Evolutionary conservation across 495 filamentous ascomycete species (phyloP).

Genomic region (Hypoxylon fuscum): DNA sequence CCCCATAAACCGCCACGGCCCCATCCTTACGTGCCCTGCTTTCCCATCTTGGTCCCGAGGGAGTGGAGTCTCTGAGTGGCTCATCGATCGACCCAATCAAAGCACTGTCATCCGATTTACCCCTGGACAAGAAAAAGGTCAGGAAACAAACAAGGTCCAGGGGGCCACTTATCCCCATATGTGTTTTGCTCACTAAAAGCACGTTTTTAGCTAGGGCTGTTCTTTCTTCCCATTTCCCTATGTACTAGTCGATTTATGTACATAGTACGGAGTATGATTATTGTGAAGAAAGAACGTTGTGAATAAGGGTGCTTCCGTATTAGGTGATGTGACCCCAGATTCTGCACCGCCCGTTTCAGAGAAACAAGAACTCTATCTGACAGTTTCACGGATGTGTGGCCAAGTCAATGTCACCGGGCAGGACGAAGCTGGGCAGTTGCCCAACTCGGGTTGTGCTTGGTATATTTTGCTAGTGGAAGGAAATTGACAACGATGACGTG

Average conservation of each 20-base stretch:
- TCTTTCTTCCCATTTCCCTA: too few species aligned
- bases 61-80: slow-evolving; percentile 27
- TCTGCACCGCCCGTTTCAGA: slow-evolving; percentile 4
- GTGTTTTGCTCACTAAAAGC: too few species aligned
- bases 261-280: too few species aligned
- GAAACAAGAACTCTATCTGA: slow-evolving; percentile 9
- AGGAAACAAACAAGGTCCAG: slow-evolving; percentile 38
- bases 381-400: not conserved
- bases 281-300: too few species aligned
- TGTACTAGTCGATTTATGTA: too few species aligned
- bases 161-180: slow-evolving; percentile 14
- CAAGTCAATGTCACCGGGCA: not conserved
- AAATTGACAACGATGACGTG: slow-evolving; percentile 35
- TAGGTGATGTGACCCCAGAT: not conserved
- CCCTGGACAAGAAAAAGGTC: slow-evolving; percentile 20
- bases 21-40: slow-evolving; percentile 28
- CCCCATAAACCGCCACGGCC: slow-evolving; percentile 10
- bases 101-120: not conserved
- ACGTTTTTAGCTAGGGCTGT: too few species aligned
- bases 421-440: slow-evolving; percentile 18
- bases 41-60: slow-evolving; percentile 35
- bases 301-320: not conserved
- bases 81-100: slow-evolving; percentile 32
- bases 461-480: slow-evolving; percentile 1
- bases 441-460: slow-evolving; percentile 5